Base-by-base conservation (phyloP, 1,284 basidiomycete species). In the Chondrostereum purpureum region DNA sequence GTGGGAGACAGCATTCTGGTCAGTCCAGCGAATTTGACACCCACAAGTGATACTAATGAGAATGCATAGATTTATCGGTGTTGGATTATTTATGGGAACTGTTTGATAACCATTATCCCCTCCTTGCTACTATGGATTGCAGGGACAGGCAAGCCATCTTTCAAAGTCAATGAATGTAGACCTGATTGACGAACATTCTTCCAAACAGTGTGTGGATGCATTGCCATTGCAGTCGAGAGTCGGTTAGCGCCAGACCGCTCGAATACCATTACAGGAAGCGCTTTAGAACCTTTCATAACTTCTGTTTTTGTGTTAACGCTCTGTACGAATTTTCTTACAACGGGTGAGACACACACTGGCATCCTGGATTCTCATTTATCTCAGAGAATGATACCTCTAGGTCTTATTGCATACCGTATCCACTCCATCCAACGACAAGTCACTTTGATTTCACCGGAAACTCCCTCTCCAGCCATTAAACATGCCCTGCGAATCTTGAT, bases 1-100 rank as follows among this genome's bases (percentile, higher is more conserved):
- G 36, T 42, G 12, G 45, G 40, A 14, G 45, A 46, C 19, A 36
- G 24, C 10, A 42, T 46, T 13, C 33, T 46, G 19, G 40, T 46
- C 33, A 31, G 45, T 43, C 10, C 6, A 10, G 16, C 12, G 16
- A 3, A 10, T 5, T 14, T 23, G 22, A 23, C 18, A 17, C 21
- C 19, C 13, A 18, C n/a, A 39, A 13, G 16, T 16, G 10, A 18
- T 21, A 4, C 16, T 18, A 14, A 12, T 22, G 4, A 13, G 12
- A 19, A 19, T 12, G 19, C 12, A 10, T 11, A 46, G 45, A 10
- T 46, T n/a, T 46, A 42, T 36, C 17, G 45, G 12, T 46, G 45
- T 19, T 46, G 45, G 45, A 36, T 42, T 3, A 42, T 46, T 18
- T 46, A 46, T 14, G 24, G 39, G 11, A 34, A 24, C 12, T 36